Evolutionary conservation across 106 monocot species (phyloP), one percentile per base, ranked within the genome.

Genomic region (Phalaenopsis equestris): DNA sequence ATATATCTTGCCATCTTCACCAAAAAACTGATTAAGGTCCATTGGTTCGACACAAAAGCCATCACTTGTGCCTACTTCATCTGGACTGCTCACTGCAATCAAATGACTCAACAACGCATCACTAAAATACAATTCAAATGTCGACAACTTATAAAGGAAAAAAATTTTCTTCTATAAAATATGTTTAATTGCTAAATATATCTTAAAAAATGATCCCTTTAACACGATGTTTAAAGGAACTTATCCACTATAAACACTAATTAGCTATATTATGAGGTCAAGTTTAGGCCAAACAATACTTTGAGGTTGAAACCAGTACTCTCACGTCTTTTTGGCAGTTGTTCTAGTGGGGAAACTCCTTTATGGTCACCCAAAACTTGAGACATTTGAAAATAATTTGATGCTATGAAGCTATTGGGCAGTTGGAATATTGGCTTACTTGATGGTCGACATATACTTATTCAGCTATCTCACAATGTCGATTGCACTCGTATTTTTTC

Each of bases 1-100:
- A 89, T 92, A 97, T 86, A 97, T 97, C 82, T 90, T 94, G 41
- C 91, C 96, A 87, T 92, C 96, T 85, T 91, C 94, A 84, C 87
- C 96, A 83, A 94, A 92, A 83, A 94, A 97, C 14, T 90, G 90
- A 80, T 88, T 90, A 9, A 97, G 84, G 72, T 92, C 91, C 78
- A 92, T 77, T 18, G 87, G 87, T 17, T 92, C 83, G 38, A 90
- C 77, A 42, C 56, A 79, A 70, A 58, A 82, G 75, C 86, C 77
- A 37, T 77, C 81, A 37, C 73, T 75, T 72, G 75, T 67, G 78
- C 86, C 94, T 37, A 94, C 87, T 85, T 94, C 92, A 56, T 94
- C 90, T 61, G 67, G 80, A 47, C 67, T 90, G 80, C 46, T 89
- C 49, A 92, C 96, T 96, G 73, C 42, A 84, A 64, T 78, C 10